Evolutionary conservation across 2,329 filamentous ascomycete genomes (phyloP).

Genomic region (Fusarium cicatricum): DNA sequence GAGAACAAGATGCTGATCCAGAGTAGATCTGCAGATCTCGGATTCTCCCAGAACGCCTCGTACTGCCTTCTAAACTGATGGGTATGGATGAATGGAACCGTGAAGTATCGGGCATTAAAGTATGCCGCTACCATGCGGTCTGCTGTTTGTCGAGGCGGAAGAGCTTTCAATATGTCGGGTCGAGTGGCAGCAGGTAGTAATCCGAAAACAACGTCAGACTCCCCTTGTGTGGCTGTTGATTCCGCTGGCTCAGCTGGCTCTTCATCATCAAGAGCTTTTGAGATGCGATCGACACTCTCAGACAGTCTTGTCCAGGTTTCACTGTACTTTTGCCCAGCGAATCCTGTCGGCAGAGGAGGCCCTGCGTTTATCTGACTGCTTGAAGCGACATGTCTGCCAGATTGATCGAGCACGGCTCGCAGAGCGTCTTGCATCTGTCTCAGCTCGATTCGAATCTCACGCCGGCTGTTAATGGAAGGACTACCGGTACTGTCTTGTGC

Average conservation of each 20-base stretch:
- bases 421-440: slow-evolving; percentile 12
- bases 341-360: neutral
- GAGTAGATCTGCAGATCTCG: neutral
- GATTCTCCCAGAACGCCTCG: slow-evolving; percentile 16
- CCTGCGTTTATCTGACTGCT: neutral
- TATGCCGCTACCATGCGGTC: slow-evolving; percentile 12
- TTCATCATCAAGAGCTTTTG: neutral
- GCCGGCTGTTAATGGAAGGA: neutral
- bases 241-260: neutral
- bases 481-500: fast-evolving
- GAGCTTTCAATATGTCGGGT: neutral
- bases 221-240: neutral
- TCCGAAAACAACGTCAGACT: neutral
- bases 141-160: slow-evolving; percentile 12
- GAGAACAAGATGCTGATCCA: slow-evolving; percentile 32
- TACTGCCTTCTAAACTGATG: slow-evolving; percentile 27
- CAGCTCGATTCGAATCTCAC: slow-evolving; percentile 9
- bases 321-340: neutral
- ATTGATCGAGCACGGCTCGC: neutral
- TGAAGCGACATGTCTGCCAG: too few relatives aligned
- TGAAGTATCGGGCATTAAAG: slow-evolving; percentile 11
- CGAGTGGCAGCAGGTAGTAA: neutral
- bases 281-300: neutral
- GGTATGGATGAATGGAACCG: slow-evolving; percentile 14
- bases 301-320: neutral